Base-by-base conservation (phyloP, 2,329 filamentous ascomycete species). In the Diaporthe sp. region DNA sequence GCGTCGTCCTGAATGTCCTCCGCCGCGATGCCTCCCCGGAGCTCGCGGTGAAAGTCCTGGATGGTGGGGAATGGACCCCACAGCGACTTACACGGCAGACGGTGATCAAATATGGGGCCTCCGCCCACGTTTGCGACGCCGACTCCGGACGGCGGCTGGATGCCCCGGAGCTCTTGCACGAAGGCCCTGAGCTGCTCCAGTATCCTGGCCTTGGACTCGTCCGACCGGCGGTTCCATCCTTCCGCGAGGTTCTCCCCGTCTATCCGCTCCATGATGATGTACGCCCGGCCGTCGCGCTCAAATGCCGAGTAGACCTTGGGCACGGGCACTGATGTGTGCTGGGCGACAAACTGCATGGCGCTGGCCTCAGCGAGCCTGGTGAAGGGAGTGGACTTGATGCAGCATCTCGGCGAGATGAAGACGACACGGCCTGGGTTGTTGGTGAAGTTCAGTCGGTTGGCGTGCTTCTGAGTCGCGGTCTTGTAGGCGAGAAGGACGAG, bases 401-500 rank as follows among this genome's bases (percentile, higher is more conserved):
- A 71, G 27, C 47, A 55, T 32, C 8, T 37, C 22, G 44, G 70
- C 7, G 70, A 71, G 44, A 71, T 27, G 47, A 51, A 53, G 13
- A 71, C 30, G 25, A 71, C 70, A 1, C 70, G 56, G 12, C 70
- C 70, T 17, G 47, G 56, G 4, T 63, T 25, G 17, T 2, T 63
- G 44, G 19, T 35, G 25, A 59, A 25, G 0, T 15, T 63, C 44
- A 71, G 22, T 19, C 70, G 44, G 25, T 42, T 39, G 50, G 70
- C 58, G 27, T 65, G 70, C 39, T 55, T 71, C 25, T 71, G 56
- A 0, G 56, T 71, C 8, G 47, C 56, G 8, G 70, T 71, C 70
- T 63, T 71, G 56, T 63, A 71, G 44, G 70, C 70, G 56, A 71
- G 56, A 61, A 71, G 56, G 32, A 71, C 56, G 22, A 71, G 70